A percentile compares a stretch with the other conserved stretches of the same genome.
phyloP scores from a whole-genome alignment of 352 stramenopile species.

The Hyphochytrium catenoides region DNA sequence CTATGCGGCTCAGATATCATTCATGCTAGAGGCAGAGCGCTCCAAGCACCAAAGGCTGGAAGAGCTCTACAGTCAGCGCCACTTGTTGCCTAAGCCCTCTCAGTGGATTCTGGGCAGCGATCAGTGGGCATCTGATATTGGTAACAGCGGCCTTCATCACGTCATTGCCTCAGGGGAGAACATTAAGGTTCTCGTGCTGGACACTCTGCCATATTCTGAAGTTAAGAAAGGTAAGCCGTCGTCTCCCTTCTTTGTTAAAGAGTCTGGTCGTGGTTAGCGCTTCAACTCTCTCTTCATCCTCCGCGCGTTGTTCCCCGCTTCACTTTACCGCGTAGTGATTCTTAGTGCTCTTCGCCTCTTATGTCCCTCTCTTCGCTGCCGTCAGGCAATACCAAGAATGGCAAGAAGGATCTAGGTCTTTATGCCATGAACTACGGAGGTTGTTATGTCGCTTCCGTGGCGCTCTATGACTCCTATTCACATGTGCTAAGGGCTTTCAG shows the following conservation, averaged over 20 bases:
- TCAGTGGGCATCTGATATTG: conserved; percentile 37
- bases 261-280: too few relatives aligned
- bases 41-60: conserved; percentile 15
- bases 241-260: too few relatives aligned
- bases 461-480: conserved; percentile 61
- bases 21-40: conserved; percentile 33
- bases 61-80: conserved; percentile 24
- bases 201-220: conserved; percentile 32
- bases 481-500: conserved; percentile 62
- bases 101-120: conserved; percentile 53
- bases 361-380: too few relatives aligned
- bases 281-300: too few relatives aligned
- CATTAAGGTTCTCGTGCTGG: conserved; percentile 40
- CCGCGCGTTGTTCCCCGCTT: too few relatives aligned
- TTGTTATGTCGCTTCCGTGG: conserved; percentile 70
- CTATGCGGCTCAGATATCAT: conserved; percentile 28
- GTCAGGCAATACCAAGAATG: conserved; percentile 28
- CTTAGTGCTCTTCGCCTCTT: too few relatives aligned
- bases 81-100: conserved; percentile 32
- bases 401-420: conserved; percentile 68
- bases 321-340: too few relatives aligned
- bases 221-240: too few relatives aligned
- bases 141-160: conserved; percentile 35
- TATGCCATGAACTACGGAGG: conserved; percentile 83
- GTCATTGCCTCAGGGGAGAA: conserved; percentile 41